These are phyloP conservation scores for Dryadomyces quercivorus DNA, from an alignment of 2,329 filamentous ascomycete genomes.

Conservation along the genomic window DNA sequence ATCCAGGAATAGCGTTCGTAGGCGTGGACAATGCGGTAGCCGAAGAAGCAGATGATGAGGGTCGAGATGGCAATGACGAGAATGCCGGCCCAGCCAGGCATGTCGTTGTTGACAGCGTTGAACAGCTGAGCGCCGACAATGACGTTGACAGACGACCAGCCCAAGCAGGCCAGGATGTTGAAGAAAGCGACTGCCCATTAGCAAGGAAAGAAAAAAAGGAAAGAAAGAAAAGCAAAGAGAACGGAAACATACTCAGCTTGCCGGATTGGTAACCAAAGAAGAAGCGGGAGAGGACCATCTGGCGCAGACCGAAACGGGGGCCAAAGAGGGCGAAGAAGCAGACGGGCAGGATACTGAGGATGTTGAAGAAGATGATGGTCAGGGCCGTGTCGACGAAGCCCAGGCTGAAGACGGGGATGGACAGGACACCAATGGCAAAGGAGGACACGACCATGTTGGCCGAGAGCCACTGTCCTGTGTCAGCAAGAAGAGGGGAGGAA, in stretches of 20 bases:
- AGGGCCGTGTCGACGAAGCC: slow-evolving; percentile 64
- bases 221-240: background rate
- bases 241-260: slow-evolving; percentile 53
- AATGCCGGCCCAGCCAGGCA: slow-evolving; percentile 64
- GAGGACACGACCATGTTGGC: slow-evolving; percentile 69
- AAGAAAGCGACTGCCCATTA: slow-evolving; percentile 48
- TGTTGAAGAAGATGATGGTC: slow-evolving; percentile 62
- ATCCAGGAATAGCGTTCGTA: slow-evolving; percentile 71
- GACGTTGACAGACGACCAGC: slow-evolving; percentile 66
- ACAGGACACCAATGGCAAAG: slow-evolving; percentile 63
- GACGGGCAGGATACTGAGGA: slow-evolving; percentile 46
- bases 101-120: slow-evolving; percentile 55
- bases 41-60: slow-evolving; percentile 58
- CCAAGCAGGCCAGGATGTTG: slow-evolving; percentile 58
- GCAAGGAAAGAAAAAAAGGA: background rate
- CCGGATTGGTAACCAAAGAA: slow-evolving; percentile 49
- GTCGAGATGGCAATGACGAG: slow-evolving; percentile 59
- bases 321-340: slow-evolving; percentile 45
- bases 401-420: slow-evolving; percentile 53
- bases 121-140: slow-evolving; percentile 73
- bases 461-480: slow-evolving; percentile 49
- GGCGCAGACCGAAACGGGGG: slow-evolving; percentile 44
- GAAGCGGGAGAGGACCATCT: slow-evolving; percentile 49
- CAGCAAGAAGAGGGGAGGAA: background rate
- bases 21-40: slow-evolving; percentile 62